A percentile compares a stretch with the other conserved stretches of the same genome.
Conservation (phyloP, 2,329 filamentous ascomycete species). For the Cercospora sp. region DNA sequence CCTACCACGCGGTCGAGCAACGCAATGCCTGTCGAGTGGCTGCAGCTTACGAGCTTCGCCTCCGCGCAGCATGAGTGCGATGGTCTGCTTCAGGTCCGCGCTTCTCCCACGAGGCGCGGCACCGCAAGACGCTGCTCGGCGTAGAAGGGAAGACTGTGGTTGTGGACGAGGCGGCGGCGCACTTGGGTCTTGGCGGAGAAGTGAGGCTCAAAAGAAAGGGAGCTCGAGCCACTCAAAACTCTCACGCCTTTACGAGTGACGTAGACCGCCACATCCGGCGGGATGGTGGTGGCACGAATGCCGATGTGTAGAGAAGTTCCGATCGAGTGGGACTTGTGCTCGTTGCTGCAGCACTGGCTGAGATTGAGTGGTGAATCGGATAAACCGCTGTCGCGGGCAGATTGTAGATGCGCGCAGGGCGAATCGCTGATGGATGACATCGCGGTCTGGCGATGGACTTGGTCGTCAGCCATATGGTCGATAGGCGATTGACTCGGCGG, state of each 20-base stretch:
- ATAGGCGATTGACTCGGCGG: neutral
- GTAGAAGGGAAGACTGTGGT: neutral
- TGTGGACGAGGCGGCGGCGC: neutral
- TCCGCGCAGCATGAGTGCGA: neutral
- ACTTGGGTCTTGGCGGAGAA: neutral
- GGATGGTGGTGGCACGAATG: constrained; percentile 7
- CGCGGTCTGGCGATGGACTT: neutral
- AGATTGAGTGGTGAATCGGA: neutral
- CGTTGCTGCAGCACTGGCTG: neutral
- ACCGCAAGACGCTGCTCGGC: neutral
- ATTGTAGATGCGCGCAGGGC: neutral
- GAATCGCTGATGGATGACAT: neutral
- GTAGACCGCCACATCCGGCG: constrained; percentile 6
- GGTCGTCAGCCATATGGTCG: neutral
- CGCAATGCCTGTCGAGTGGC: constrained; percentile 3
- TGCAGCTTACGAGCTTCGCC: neutral
- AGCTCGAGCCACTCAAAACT: neutral
- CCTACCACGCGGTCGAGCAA: constrained; percentile 3
- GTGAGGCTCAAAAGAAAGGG: neutral
- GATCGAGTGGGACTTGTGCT: constrained; percentile 3
- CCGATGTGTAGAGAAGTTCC: constrained; percentile 15
- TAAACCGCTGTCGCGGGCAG: neutral
- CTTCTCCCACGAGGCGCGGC: neutral
- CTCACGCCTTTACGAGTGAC: neutral
- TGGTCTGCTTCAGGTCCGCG: neutral